These are phyloP conservation scores for Pseudogymnoascus sp. DNA, from an alignment of 2,329 filamentous ascomycete species.

Conservation along the genomic window DNA sequence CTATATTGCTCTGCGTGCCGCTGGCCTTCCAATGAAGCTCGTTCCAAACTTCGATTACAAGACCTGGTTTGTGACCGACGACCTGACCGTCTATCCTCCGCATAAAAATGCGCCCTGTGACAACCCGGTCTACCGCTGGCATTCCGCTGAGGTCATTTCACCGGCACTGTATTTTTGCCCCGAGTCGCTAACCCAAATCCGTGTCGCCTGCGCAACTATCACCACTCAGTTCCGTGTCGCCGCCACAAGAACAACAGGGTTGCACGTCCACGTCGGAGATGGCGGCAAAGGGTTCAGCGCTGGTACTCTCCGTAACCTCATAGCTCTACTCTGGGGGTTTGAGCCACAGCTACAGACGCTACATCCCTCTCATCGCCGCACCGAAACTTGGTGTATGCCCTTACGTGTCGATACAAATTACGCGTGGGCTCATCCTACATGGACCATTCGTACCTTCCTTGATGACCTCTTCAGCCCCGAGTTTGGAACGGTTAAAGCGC, in stretches of 20 bases:
- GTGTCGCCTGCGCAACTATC: slow-evolving; percentile 11
- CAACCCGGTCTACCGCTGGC: slow-evolving; percentile 8
- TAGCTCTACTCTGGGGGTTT: slow-evolving; percentile 22
- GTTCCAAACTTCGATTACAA: not conserved
- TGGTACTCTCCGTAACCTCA: slow-evolving; percentile 23
- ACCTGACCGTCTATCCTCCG: not conserved
- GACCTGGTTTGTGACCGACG: slow-evolving; percentile 1
- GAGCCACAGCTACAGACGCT: slow-evolving; percentile 23
- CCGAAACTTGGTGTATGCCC: slow-evolving; percentile 2
- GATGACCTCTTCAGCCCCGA: not conserved
- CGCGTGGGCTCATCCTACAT: not conserved
- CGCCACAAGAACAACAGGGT: slow-evolving; percentile 19
- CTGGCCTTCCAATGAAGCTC: not conserved
- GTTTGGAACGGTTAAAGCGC: not conserved
- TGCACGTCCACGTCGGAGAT: slow-evolving; percentile 28
- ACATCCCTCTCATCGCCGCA: slow-evolving; percentile 16
- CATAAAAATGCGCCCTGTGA: not conserved
- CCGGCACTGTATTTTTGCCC: slow-evolving; percentile 14
- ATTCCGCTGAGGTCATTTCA: slow-evolving; percentile 17
- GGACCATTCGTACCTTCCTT: not conserved
- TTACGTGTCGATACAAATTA: not conserved
- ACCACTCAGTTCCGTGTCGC: slow-evolving; percentile 16
- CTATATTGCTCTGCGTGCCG: not conserved
- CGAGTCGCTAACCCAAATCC: slow-evolving; percentile 11
- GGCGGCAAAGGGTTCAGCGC: slow-evolving; percentile 19